Evolutionary conservation across 345 rosid genomes (phyloP).

Genomic region (Microthlaspi erraticum): DNA sequence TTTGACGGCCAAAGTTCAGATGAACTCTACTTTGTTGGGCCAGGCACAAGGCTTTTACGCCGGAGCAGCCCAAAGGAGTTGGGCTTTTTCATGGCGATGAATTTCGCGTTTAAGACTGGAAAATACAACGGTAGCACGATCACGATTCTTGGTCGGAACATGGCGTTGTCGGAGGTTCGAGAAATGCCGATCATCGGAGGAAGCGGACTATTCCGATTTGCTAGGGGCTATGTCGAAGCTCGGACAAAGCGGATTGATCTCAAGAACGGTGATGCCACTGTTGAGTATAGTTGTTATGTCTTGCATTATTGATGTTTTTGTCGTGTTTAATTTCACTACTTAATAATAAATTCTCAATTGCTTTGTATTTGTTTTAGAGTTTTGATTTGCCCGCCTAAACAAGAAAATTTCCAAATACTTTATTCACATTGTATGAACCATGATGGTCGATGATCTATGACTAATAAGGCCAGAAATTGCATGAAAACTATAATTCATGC

Average conservation of each 20-base stretch:
- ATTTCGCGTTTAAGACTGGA: slow-evolving; percentile 67
- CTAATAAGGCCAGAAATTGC: too few species aligned
- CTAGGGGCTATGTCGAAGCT: slow-evolving; percentile 70
- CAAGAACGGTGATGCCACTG: slow-evolving; percentile 50
- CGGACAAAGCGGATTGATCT: slow-evolving; percentile 50
- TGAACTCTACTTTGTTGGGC: slow-evolving; percentile 66
- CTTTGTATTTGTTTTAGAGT: not conserved
- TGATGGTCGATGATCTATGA: too few species aligned
- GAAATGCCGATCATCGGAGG: slow-evolving; percentile 86
- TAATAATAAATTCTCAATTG: not conserved
- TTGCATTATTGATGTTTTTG: slow-evolving; percentile 54
- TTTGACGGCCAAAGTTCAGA: slow-evolving; percentile 57
- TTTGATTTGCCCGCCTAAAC: not conserved
- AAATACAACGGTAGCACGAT: slow-evolving; percentile 74
- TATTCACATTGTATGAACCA: too few species aligned
- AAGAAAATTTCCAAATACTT: too few species aligned
- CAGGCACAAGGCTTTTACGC: slow-evolving; percentile 81
- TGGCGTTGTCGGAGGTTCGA: slow-evolving; percentile 53
- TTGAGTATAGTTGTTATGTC: slow-evolving; percentile 62
- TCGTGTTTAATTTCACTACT: slow-evolving; percentile 18
- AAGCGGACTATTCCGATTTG: slow-evolving; percentile 79
- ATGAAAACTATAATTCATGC: too few species aligned
- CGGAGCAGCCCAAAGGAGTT: slow-evolving; percentile 57
- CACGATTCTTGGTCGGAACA: slow-evolving; percentile 69
- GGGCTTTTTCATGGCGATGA: slow-evolving; percentile 71